phyloP scores from a whole-genome alignment of 371 early-diverging fungal species.

The Circinella umbellata region DNA sequence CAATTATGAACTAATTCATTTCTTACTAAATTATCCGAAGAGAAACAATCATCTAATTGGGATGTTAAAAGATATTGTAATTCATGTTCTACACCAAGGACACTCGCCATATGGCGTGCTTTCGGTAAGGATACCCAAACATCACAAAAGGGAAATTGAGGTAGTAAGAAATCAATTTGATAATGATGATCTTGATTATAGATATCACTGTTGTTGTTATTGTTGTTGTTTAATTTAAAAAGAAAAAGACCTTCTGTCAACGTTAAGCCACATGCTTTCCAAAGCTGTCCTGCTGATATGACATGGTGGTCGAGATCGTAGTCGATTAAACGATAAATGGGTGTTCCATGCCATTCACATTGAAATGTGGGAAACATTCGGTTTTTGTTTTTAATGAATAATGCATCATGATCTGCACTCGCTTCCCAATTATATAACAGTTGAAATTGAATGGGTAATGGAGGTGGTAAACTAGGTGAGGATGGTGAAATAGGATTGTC shows the following conservation, averaged over 20 bases:
- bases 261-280: constrained; percentile 46
- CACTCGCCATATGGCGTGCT: constrained; percentile 38
- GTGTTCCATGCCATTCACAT: constrained; percentile 32
- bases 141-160: constrained; percentile 49
- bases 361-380: constrained; percentile 45
- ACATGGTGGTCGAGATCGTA: constrained; percentile 38
- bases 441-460: constrained; percentile 36
- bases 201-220: too few species aligned
- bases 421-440: constrained; percentile 39
- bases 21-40: constrained; percentile 35
- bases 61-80: constrained; percentile 22
- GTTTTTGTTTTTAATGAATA: constrained; percentile 21
- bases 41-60: constrained; percentile 26
- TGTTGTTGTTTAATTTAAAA: constrained; percentile 34
- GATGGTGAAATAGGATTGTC: too few species aligned
- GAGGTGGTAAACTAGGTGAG: neutral
- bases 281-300: constrained; percentile 47
- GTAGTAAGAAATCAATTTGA: constrained; percentile 43
- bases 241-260: constrained; percentile 49
- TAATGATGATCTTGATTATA: constrained; percentile 11
- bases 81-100: constrained; percentile 34
- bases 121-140: constrained; percentile 42
- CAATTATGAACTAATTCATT: constrained; percentile 54
- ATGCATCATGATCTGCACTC: constrained; percentile 22
- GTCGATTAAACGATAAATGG: constrained; percentile 47